Evolutionary conservation across 208 protist genomes (phyloP), one percentile per base, ranked within the genome.

Genomic region (Leishmania martiniquensis): DNA sequence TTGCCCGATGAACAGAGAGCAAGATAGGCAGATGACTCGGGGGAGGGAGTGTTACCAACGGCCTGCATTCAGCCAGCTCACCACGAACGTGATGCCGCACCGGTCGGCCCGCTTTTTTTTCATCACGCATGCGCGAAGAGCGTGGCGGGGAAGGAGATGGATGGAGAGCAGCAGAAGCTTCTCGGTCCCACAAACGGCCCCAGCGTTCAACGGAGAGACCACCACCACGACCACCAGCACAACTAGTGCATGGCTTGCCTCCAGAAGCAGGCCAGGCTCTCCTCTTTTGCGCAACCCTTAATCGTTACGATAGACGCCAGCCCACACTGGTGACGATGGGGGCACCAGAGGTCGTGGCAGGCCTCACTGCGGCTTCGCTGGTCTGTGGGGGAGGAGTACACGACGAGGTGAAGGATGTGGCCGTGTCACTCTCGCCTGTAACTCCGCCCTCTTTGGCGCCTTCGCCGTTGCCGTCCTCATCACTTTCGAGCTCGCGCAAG

Each of bases 401-500:
- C 1, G 42, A 69, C 15, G 22, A 2, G 9, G 42, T 69, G 25
- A 15, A 22, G 12, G 42, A 45, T 51, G 42, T 12, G 22, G 42
- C 25, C 25, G 12, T 29, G 34, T 69, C 42, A 1, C 37, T 10
- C 42, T 5, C 20, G 5, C 32, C 63, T 69, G 63, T 12, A 0
- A 29, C 37, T 20, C 63, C 63, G 10, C 37, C 25, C 0, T 20
- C 39, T 42, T 29, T 45, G 5, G 6, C 10, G 9, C 42, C 59
- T 13, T 22, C 59, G 32, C 34, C 67, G 13, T 32, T 57, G 32
- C 70, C 63, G 42, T 55, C 72, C 15, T 60, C 75, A 42, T 78
- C 73, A 42, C 60, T 75, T 5, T 77, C 85, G 22, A 92, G 80
- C 22, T 86, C 85, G 6, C 82, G 78, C 22, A 96, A 77, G 1